Evolutionary conservation across 2,329 filamentous ascomycete genomes (phyloP).

Genomic region (Endoconidiophora laricicola): DNA sequence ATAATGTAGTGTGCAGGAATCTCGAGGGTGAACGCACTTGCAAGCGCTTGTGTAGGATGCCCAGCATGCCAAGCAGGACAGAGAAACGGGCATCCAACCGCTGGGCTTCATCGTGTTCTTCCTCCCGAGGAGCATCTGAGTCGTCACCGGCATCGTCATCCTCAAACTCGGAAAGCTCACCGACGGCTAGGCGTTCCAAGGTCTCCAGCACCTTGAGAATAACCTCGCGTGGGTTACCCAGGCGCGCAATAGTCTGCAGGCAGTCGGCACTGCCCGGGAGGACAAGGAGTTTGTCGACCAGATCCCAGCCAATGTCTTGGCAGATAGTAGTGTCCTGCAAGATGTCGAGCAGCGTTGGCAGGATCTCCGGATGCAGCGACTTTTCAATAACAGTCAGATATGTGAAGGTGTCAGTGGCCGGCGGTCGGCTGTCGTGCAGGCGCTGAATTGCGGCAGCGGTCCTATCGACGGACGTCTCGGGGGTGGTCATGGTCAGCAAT

Average conservation of each 20-base stretch:
- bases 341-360: conserved; percentile 51
- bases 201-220: conserved; percentile 66
- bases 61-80: conserved; percentile 52
- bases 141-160: conserved; percentile 24
- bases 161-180: conserved; percentile 19
- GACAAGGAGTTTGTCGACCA: conserved; percentile 57
- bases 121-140: conserved; percentile 18
- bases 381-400: conserved; percentile 67
- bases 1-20: conserved; percentile 61
- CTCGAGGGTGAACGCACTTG: conserved; percentile 63
- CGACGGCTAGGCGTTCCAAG: conserved; percentile 35
- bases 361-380: conserved; percentile 47
- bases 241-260: conserved; percentile 54
- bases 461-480: not conserved
- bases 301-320: conserved; percentile 67
- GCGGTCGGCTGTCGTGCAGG: conserved; percentile 32
- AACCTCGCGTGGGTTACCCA: conserved; percentile 68
- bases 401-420: conserved; percentile 49
- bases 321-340: conserved; percentile 53
- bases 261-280: conserved; percentile 53
- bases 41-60: conserved; percentile 56
- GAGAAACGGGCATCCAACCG: conserved; percentile 33
- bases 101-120: conserved; percentile 16
- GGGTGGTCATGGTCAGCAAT: not conserved
- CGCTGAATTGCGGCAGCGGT: conserved; percentile 27